Evolutionary conservation across 148 eudicot genomes (phyloP), one percentile per base, ranked within the genome.

Genomic region (Persicaria tinctoria): DNA sequence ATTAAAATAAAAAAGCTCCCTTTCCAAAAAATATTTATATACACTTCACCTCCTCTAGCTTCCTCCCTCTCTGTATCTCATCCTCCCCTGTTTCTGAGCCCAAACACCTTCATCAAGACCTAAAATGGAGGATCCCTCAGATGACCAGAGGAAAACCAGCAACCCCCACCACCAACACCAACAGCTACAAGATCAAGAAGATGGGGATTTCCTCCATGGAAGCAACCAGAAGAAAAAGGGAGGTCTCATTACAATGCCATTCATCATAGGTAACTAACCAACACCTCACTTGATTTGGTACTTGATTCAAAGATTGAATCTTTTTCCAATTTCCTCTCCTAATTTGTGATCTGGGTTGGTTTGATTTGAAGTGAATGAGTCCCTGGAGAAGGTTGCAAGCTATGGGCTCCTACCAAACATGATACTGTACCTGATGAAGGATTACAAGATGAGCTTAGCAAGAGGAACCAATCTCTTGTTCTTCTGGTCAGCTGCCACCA

Each of bases 221-320:
- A 68, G 12, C 32, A 59, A 78, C 38, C 83, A 60, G 53, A 90
- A 78, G 64, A 59, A 69, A 68, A 90, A 81, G 85, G 93, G 97
- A 57, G 96, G 96, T 3, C 87, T 93, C 17, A 86, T 86, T 20
- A 93, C 97, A 32, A 87, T 93, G 96, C 97, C 97, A 17, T 93
- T 93, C 82, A 93, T 93, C 81, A 90, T 93, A 76, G 96, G 96
- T 90, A 88, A 51, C 38, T 4, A 32, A 32, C 46, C 38, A 71
- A 71, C 12, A 32, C 12, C 49, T 44, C 18, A 4, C 72, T 14
- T 69, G 20, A 44, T 44, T 69, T 68, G n/a, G 5, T 46, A 4
- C 13, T 46, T 68, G 13, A 46, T 70, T 70, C 73, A 46, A 20
- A 1, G 18, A 44, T 17, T 72, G 62, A 75, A 38, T 41, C 18